Evolutionary conservation across 345 rosid species (phyloP).

Genomic region (Reutealis trisperma): DNA sequence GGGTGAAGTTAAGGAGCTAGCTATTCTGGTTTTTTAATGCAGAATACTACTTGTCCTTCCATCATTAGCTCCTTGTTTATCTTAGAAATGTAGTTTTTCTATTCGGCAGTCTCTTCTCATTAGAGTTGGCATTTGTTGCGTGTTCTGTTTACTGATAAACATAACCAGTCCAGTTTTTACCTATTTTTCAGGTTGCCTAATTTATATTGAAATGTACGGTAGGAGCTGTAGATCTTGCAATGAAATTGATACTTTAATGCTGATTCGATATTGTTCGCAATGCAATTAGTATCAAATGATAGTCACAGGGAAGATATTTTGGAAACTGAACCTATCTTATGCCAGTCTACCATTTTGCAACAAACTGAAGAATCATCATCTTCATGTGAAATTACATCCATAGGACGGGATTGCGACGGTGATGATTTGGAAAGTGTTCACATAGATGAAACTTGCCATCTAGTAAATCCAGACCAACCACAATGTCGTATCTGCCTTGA

Average conservation of each 20-base stretch:
- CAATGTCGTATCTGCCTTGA: conserved; percentile 98
- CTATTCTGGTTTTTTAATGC: too few relatives aligned
- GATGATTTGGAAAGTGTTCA: conserved; percentile 54
- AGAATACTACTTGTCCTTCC: too few relatives aligned
- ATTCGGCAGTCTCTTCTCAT: not conserved
- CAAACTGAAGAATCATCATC: conserved; percentile 59
- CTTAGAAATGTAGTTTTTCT: not conserved
- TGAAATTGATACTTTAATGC: conserved; percentile 22
- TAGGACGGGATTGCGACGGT: conserved; percentile 42
- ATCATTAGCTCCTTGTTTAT: too few relatives aligned
- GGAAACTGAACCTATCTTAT: conserved; percentile 68
- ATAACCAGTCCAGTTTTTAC: not conserved
- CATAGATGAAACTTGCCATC: conserved; percentile 63
- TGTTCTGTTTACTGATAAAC: not conserved
- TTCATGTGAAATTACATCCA: conserved; percentile 63
- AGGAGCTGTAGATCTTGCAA: conserved; percentile 17
- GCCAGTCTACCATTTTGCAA: conserved; percentile 35
- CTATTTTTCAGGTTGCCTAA: conserved; percentile 21
- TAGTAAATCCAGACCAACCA: conserved; percentile 71
- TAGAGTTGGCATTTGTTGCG: too few relatives aligned
- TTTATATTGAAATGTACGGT: conserved; percentile 30
- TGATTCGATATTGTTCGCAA: conserved; percentile 42
- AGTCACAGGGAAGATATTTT: conserved; percentile 51
- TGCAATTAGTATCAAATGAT: conserved; percentile 87
- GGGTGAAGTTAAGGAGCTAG: too few relatives aligned